Conservation (phyloP, 208 protist species). For the Wallacemonas rigidus region DNA sequence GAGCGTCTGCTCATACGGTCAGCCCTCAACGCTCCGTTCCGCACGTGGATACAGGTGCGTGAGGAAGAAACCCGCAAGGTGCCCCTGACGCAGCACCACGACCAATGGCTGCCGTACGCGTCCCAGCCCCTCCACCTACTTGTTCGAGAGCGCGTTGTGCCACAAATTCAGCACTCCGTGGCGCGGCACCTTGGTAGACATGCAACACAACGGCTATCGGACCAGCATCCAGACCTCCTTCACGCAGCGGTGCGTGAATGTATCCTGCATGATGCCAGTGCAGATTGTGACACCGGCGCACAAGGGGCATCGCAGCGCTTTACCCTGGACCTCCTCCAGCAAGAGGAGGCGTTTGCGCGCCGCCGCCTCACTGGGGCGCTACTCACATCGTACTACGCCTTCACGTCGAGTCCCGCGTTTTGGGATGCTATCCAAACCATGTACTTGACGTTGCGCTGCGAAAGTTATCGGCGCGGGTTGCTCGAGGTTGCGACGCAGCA, state of each 20-base stretch:
- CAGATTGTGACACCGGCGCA: no score
- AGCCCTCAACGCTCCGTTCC: not conserved
- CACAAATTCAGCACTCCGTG: not conserved
- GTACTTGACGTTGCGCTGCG: slow-evolving; percentile 7
- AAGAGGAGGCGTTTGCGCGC: slow-evolving; percentile 10
- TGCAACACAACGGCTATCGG: not conserved
- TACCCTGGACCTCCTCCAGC: not conserved
- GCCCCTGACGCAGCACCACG: not conserved
- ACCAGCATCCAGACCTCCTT: not conserved
- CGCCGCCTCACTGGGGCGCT: slow-evolving; percentile 2
- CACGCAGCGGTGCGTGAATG: no score
- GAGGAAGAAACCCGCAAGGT: not conserved
- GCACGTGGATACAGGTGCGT: not conserved
- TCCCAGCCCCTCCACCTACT: slow-evolving; percentile 4
- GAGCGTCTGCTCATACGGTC: not conserved
- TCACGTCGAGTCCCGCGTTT: not conserved
- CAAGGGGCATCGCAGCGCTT: no score
- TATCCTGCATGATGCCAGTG: no score
- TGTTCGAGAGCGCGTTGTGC: not conserved
- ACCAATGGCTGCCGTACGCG: not conserved
- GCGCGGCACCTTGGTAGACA: no score
- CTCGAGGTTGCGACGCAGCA: slow-evolving; percentile 5
- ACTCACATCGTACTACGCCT: not conserved
- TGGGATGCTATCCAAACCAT: not conserved
- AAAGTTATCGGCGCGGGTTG: slow-evolving; percentile 1